Conservation (phyloP, 768 basidiomycete genomes). For the Boletus speciosus region DNA sequence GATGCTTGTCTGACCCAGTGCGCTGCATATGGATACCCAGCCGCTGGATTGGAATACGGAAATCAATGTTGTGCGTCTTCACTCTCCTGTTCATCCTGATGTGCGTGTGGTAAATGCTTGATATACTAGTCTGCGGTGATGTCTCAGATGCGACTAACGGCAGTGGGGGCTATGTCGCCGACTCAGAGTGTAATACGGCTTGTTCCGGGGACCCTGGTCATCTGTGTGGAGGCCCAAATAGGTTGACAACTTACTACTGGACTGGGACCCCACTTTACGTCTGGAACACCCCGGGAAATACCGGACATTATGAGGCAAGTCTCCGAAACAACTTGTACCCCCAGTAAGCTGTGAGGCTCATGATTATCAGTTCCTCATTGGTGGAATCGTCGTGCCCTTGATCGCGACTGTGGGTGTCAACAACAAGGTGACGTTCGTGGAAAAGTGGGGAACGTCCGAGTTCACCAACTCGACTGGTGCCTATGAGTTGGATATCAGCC, state of each 20-base stretch:
- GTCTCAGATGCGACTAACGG: conserved; percentile 44
- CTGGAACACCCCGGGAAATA: conserved; percentile 66
- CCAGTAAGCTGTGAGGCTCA: background rate
- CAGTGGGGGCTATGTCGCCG: conserved; percentile 31
- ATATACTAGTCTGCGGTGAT: conserved; percentile 64
- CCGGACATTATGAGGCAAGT: conserved; percentile 66
- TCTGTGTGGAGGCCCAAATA: conserved; percentile 58
- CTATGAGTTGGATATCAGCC: conserved; percentile 68
- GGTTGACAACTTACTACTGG: conserved; percentile 55
- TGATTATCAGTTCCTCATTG: conserved; percentile 40
- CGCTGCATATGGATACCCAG: conserved; percentile 66
- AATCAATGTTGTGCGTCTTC: conserved; percentile 66
- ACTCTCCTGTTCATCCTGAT: background rate
- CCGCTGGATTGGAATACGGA: conserved; percentile 65
- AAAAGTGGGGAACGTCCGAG: conserved; percentile 66
- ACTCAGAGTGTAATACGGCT: conserved; percentile 42
- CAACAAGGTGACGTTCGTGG: conserved; percentile 77
- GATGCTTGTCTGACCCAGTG: conserved; percentile 66
- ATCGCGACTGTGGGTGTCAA: conserved; percentile 76
- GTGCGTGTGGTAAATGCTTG: background rate
- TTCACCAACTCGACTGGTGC: conserved; percentile 69
- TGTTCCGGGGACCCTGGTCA: conserved; percentile 72
- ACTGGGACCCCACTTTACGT: conserved; percentile 46
- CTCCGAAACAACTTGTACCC: background rate
- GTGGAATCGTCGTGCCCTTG: conserved; percentile 67